Conservation (phyloP, 2,329 filamentous ascomycete genomes). For the Xylaria sp. region DNA sequence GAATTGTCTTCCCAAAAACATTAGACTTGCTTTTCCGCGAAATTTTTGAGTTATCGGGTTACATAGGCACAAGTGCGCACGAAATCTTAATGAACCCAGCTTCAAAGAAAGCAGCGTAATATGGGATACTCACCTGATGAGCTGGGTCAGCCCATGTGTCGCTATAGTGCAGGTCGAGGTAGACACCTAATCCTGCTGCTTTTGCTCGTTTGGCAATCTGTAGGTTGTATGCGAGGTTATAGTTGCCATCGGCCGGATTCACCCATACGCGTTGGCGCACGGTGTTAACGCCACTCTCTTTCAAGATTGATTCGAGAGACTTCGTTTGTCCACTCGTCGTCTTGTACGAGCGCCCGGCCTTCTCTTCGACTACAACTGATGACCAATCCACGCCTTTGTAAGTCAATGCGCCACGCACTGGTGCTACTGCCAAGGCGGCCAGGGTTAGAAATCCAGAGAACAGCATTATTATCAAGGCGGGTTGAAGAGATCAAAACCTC, state of each 20-base stretch:
- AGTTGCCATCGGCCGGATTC: constrained; percentile 70
- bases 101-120: neutral
- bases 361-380: constrained; percentile 71
- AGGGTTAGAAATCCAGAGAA: constrained; percentile 37
- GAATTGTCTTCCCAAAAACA: constrained; percentile 54
- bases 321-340: constrained; percentile 61
- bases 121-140: constrained; percentile 56
- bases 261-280: constrained; percentile 79
- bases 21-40: constrained; percentile 13
- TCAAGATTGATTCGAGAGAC: constrained; percentile 71
- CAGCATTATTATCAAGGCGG: constrained; percentile 37
- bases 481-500: neutral
- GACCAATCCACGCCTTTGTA: constrained; percentile 78
- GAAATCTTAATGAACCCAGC: neutral
- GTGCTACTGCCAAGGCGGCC: constrained; percentile 33
- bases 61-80: neutral
- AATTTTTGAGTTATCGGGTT: neutral
- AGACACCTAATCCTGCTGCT: constrained; percentile 68
- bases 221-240: constrained; percentile 77
- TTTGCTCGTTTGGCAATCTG: constrained; percentile 72
- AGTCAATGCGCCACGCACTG: constrained; percentile 58
- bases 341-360: constrained; percentile 69
- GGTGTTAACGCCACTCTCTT: constrained; percentile 71
- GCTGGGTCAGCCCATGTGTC: constrained; percentile 77
- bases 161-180: constrained; percentile 72